Base-by-base conservation (phyloP, 2,329 filamentous ascomycete genomes). In the Exophiala oligosperma region DNA sequence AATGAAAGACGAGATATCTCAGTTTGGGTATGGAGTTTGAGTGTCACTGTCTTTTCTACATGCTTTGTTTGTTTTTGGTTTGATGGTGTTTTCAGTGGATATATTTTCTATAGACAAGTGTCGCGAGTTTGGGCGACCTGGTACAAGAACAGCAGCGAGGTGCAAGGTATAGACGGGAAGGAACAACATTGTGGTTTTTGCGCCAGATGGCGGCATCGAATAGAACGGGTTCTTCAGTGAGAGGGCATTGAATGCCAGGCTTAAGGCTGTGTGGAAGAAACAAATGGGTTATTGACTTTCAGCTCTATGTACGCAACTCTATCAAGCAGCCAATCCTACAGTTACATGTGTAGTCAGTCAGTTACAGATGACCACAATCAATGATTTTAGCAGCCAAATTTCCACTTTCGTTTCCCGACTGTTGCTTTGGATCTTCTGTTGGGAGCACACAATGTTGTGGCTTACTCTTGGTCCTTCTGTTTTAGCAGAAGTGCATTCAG, bases 151-250 rank as follows among this genome's bases (percentile, higher is more conserved):
- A 54, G 58, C 49, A 60, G 57, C 61, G 48, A 53, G 61, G 61
- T 57, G 61, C 61, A 61, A 49, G 58, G 47, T 50, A 63, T 63
- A 63, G 61, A 63, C 48, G 44, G 61, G 51, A 48, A 32, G 44
- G 54, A 38, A 53, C 35, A 55, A 37, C 40, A 57, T 53, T 8
- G 32, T 40, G 50, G 37, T 40, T 8, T 49, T 32, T 51, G 61
- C 58, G 58, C 58, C 35, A 56, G 40, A 59, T 48, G 57, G 52
- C 38, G 50, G 58, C 61, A 55, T 53, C 55, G 52, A 52, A 63
- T 63, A 63, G 61, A 63, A 41, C 12, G 55, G 47, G 46, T 51
- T 44, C 38, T 59, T 61, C 35, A 47, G 55, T 54, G 47, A 46
- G 3, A 46, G 55, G 29, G 12, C 29, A 32, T n/a, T 63, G 54